Conservation (phyloP, 371 early-diverging fungal genomes). For the Apophysomyces elegans region DNA sequence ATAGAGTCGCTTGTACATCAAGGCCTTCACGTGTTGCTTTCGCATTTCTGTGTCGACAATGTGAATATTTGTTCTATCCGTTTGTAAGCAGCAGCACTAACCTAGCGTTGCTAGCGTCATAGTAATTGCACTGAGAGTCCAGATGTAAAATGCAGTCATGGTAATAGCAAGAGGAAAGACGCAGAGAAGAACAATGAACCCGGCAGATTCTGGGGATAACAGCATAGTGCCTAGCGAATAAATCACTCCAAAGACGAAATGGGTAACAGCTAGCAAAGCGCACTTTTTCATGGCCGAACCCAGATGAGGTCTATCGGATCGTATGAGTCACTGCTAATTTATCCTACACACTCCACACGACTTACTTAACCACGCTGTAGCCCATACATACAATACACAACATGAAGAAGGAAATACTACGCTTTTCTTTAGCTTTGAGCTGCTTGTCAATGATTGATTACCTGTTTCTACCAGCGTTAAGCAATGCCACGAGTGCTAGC, state of each 20-base stretch:
- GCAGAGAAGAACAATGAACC: constrained; percentile 75
- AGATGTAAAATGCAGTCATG: constrained; percentile 93
- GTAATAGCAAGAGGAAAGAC: constrained; percentile 88
- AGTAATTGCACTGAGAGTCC: constrained; percentile 67
- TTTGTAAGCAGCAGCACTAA: neutral
- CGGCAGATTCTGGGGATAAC: constrained; percentile 73
- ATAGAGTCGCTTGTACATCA: constrained; percentile 90
- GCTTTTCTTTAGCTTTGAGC: neutral
- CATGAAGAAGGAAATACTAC: constrained; percentile 91
- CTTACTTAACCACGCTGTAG: constrained; percentile 92
- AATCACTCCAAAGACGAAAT: constrained; percentile 88
- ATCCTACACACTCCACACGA: neutral
- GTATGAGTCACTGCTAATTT: neutral
- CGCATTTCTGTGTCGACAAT: constrained; percentile 59
- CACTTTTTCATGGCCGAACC: constrained; percentile 91
- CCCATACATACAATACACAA: constrained; percentile 93
- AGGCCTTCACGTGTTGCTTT: constrained; percentile 85
- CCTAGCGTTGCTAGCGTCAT: constrained; percentile 38
- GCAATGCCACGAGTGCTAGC: constrained; percentile 68
- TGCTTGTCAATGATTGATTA: constrained; percentile 9
- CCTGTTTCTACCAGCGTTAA: constrained; percentile 90
- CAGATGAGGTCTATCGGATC: constrained; percentile 74
- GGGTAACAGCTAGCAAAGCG: constrained; percentile 72
- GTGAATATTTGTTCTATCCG: neutral
- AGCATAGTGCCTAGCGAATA: constrained; percentile 86